Conservation (phyloP, 192 early-diverging fungal species). For the Nowakowskiella sp. region DNA sequence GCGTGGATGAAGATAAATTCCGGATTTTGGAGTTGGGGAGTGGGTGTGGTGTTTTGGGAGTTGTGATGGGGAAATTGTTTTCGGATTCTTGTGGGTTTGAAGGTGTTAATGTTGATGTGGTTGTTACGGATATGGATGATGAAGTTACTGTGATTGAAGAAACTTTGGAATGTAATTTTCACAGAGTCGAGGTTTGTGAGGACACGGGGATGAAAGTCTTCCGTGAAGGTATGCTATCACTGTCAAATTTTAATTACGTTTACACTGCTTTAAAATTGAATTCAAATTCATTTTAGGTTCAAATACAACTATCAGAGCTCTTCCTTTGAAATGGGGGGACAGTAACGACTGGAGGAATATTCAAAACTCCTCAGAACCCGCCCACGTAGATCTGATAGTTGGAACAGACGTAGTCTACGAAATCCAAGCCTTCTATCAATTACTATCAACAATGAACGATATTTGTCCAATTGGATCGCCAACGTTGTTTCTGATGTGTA, state of each 20-base stretch:
- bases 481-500: conserved; percentile 4
- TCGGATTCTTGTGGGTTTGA: background rate
- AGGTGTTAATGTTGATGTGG: background rate
- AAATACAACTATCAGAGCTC: background rate
- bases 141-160: conserved; percentile 1
- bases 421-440: conserved; percentile 6
- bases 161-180: background rate
- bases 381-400: conserved; percentile 5
- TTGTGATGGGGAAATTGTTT: conserved; percentile 3
- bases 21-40: conserved; percentile 6
- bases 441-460: conserved; percentile 1
- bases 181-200: too few relatives aligned
- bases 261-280: too few relatives aligned
- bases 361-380: background rate
- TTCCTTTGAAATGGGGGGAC: background rate
- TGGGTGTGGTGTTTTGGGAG: conserved; percentile 1
- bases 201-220: too few relatives aligned
- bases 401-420: conserved; percentile 12
- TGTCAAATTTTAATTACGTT: too few relatives aligned
- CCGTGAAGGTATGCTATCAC: too few relatives aligned
- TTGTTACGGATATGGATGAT: conserved; percentile 6
- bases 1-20: background rate
- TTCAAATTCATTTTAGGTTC: background rate
- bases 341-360: conserved; percentile 1
- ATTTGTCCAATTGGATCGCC: background rate